phyloP scores from a whole-genome alignment of 495 filamentous ascomycete genomes.

The Talaromyces nanjingensis region DNA sequence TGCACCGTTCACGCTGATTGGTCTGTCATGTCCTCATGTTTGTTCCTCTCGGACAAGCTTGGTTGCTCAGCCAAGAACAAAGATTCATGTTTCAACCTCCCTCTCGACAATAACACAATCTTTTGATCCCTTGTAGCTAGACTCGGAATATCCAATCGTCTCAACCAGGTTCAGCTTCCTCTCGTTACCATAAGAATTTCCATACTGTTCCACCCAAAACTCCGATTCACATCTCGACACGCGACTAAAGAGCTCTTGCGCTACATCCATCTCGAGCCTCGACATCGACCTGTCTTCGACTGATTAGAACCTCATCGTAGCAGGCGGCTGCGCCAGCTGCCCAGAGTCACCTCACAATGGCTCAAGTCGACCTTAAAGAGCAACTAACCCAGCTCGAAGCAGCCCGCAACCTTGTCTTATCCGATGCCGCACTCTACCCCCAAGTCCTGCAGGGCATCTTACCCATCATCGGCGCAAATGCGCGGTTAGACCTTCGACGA shows the following conservation, averaged over 20 bases:
- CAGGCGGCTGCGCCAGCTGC: not conserved
- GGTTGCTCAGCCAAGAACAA: conserved; percentile 1
- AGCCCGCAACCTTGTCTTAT: conserved; percentile 80
- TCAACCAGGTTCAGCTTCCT: not conserved
- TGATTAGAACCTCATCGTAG: not conserved
- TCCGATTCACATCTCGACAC: not conserved
- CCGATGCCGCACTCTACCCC: conserved; percentile 75
- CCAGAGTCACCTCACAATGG: conserved; percentile 20
- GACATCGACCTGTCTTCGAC: not conserved
- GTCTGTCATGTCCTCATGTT: not conserved
- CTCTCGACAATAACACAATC: not conserved
- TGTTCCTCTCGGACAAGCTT: not conserved
- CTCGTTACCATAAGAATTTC: not conserved
- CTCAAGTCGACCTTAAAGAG: conserved; percentile 51
- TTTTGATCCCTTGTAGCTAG: not conserved
- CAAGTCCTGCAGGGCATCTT: conserved; percentile 86
- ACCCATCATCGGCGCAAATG: conserved; percentile 72
- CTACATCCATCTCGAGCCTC: not conserved
- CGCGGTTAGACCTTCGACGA: conserved; percentile 72
- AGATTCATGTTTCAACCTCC: not conserved
- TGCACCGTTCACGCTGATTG: not conserved
- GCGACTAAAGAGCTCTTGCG: not conserved
- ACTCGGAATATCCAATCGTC: not conserved
- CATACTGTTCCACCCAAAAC: not conserved
- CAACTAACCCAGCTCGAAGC: conserved; percentile 78